phyloP scores from a whole-genome alignment of 116 monocot genomes.

The Phalaenopsis hybrid region DNA sequence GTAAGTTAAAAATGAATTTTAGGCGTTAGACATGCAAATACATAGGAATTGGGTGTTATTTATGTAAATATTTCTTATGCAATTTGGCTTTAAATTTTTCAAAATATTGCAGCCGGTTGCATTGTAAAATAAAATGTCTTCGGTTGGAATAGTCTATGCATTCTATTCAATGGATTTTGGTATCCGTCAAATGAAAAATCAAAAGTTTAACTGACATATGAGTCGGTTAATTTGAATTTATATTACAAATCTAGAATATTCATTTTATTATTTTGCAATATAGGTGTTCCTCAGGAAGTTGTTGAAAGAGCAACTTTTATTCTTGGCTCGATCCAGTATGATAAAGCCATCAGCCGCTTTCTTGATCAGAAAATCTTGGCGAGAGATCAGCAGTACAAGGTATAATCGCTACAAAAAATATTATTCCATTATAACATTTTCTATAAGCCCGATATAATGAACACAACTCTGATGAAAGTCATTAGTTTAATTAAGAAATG shows the following conservation, averaged over 20 bases:
- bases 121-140: no score
- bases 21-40: no score
- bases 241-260: not conserved
- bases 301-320: conserved; percentile 57
- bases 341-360: conserved; percentile 43
- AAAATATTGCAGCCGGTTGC: no score
- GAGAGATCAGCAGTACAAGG: conserved; percentile 77
- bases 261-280: not conserved
- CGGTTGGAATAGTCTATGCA: no score
- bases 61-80: no score
- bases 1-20: no score
- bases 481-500: not conserved
- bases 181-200: no score
- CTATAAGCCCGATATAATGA: not conserved
- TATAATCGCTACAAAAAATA: conserved; percentile 7
- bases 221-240: not conserved
- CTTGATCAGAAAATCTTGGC: conserved; percentile 34
- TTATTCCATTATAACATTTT: not conserved
- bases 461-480: not conserved
- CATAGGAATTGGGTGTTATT: no score
- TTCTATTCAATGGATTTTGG: no score
- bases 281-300: conserved; percentile 70
- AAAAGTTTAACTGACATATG: not conserved
- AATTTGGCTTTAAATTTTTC: no score
- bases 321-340: conserved; percentile 41